A percentile compares a stretch with the other conserved stretches of the same genome.
Evolutionary conservation across 2,329 filamentous ascomycete genomes (phyloP).

Genomic region (Diaporthe vaccinii): DNA sequence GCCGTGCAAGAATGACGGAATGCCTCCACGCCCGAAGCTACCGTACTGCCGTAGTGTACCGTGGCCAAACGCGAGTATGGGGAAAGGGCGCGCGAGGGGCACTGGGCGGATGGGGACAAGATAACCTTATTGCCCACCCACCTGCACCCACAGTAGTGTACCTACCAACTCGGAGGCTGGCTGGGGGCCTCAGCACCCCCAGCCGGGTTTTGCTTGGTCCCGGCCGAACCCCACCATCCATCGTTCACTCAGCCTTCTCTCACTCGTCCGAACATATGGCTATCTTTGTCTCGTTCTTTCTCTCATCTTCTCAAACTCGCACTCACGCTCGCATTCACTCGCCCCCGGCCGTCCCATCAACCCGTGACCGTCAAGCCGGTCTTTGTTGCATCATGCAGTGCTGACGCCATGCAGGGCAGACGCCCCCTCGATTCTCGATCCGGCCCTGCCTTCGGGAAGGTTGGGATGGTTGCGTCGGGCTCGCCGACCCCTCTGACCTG

Average conservation of each 20-base stretch:
- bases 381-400: conserved; percentile 27
- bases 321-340: neutral
- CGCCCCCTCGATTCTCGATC: neutral
- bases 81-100: neutral
- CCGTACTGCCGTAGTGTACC: neutral
- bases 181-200: neutral
- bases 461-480: conserved; percentile 27
- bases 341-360: neutral
- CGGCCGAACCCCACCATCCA: conserved; percentile 3
- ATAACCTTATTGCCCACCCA: conserved; percentile 27
- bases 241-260: neutral
- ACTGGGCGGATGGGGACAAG: neutral
- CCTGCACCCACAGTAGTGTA: neutral
- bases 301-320: neutral
- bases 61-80: neutral
- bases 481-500: conserved; percentile 2
- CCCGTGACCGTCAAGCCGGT: neutral
- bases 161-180: neutral
- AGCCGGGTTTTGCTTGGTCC: neutral
- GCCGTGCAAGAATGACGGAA: conserved; percentile 28
- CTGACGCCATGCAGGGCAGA: conserved; percentile 13
- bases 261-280: neutral
- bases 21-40: conserved; percentile 25
- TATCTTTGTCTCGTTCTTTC: neutral
- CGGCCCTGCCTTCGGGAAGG: neutral